Conservation (phyloP, 148 eudicot species). For the Chenopodium formosanum region DNA sequence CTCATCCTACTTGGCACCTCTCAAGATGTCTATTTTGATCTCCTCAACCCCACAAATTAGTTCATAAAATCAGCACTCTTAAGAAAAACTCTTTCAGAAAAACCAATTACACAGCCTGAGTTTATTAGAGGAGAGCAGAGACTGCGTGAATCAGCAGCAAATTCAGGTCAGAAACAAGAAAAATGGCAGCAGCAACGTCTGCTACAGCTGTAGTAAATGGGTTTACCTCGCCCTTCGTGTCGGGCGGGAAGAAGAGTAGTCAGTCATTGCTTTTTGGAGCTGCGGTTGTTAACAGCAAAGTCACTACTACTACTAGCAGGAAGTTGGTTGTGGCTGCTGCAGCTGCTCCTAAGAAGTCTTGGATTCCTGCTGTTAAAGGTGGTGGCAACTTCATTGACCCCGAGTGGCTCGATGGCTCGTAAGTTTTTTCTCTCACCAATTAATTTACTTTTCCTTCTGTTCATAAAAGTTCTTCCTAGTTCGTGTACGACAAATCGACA, state of each 20-base stretch:
- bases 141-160: not conserved
- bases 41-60: constrained; percentile 27
- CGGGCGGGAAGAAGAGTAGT: constrained; percentile 52
- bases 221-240: constrained; percentile 65
- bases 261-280: constrained; percentile 42
- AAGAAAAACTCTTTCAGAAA: not conserved
- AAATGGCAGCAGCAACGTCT: constrained; percentile 62
- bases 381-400: constrained; percentile 90
- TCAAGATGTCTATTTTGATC: constrained; percentile 41
- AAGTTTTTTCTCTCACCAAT: constrained; percentile 33
- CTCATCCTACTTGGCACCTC: constrained; percentile 73
- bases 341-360: constrained; percentile 74
- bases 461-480: too few relatives aligned
- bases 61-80: constrained; percentile 15
- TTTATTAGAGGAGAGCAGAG: not conserved
- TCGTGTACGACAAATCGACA: too few relatives aligned
- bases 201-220: constrained; percentile 70
- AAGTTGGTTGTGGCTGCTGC: constrained; percentile 56
- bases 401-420: constrained; percentile 99
- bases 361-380: constrained; percentile 81
- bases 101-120: too few relatives aligned
- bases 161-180: not conserved
- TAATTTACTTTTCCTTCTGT: too few relatives aligned
- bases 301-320: constrained; percentile 39
- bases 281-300: constrained; percentile 26